A percentile compares a stretch with the other conserved stretches of the same genome.
Conservation (phyloP, 1,284 basidiomycete species). For the Ustilago nuda region DNA sequence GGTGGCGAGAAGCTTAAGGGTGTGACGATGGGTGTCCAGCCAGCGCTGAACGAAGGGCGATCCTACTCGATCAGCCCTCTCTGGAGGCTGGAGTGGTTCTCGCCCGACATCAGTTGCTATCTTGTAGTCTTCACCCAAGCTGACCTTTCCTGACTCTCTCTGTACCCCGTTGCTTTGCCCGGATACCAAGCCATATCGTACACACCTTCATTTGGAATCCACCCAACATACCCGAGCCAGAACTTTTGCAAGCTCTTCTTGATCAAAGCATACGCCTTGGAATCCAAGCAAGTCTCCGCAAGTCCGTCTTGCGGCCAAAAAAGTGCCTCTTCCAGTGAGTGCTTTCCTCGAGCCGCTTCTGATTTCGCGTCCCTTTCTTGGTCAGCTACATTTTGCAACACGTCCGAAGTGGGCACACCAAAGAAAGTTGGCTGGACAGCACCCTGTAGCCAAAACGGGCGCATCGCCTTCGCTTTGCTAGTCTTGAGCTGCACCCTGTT, state of each 20-base stretch:
- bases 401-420: constrained; percentile 15
- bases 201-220: constrained; percentile 30
- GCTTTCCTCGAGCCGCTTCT: neutral
- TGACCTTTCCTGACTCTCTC: constrained; percentile 12
- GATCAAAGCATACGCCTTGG: constrained; percentile 15
- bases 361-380: constrained; percentile 9
- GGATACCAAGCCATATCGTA: constrained; percentile 48
- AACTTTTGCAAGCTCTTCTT: constrained; percentile 24
- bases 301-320: constrained; percentile 40
- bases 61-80: constrained; percentile 14
- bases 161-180: constrained; percentile 35
- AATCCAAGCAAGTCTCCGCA: constrained; percentile 16
- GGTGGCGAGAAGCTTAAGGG: constrained; percentile 4
- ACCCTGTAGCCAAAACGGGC: constrained; percentile 36
- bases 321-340: neutral
- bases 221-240: constrained; percentile 33
- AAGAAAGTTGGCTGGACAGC: constrained; percentile 26
- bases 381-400: constrained; percentile 3
- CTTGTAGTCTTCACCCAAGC: constrained; percentile 23
- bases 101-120: neutral
- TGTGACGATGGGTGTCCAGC: constrained; percentile 8
- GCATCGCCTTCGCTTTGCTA: constrained; percentile 20
- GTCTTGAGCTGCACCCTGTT: constrained; percentile 22
- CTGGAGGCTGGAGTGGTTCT: neutral
- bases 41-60: constrained; percentile 46